Conservation (phyloP, 352 stramenopile genomes). For the Bremia lactucae region DNA sequence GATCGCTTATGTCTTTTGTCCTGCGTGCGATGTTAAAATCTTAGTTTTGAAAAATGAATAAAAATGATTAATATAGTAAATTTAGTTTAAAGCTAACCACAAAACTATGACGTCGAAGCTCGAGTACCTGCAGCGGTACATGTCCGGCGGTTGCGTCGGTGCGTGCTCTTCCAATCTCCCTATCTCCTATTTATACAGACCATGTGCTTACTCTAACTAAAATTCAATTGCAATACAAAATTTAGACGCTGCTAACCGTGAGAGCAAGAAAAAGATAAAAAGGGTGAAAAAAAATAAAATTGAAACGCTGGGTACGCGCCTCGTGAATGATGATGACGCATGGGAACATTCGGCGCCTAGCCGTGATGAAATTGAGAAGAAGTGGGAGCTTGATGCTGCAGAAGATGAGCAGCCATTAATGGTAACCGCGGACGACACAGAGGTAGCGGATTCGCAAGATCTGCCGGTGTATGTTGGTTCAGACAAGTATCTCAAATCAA, state of each 20-base stretch:
- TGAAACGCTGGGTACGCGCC: conserved; percentile 13
- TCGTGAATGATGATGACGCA: conserved; percentile 53
- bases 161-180: not conserved
- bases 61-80: conserved; percentile 2
- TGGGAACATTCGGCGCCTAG: conserved; percentile 42
- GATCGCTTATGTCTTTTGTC: conserved; percentile 70
- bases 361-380: conserved; percentile 39
- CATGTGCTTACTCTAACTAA: not conserved
- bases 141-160: conserved; percentile 30
- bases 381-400: conserved; percentile 45
- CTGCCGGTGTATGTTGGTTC: conserved; percentile 66
- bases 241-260: conserved; percentile 14
- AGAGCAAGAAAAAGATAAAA: conserved; percentile 53
- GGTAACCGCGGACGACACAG: conserved; percentile 35
- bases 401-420: conserved; percentile 31
- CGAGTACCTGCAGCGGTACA: conserved; percentile 73
- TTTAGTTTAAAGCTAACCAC: not conserved
- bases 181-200: no score
- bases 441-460: conserved; percentile 48
- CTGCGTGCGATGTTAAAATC: conserved; percentile 65
- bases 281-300: conserved; percentile 33
- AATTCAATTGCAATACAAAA: no score
- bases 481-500: conserved; percentile 46
- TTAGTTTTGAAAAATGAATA: conserved; percentile 15
- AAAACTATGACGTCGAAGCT: conserved; percentile 47